phyloP scores from a whole-genome alignment of 768 basidiomycete genomes.

The Imleria badia region DNA sequence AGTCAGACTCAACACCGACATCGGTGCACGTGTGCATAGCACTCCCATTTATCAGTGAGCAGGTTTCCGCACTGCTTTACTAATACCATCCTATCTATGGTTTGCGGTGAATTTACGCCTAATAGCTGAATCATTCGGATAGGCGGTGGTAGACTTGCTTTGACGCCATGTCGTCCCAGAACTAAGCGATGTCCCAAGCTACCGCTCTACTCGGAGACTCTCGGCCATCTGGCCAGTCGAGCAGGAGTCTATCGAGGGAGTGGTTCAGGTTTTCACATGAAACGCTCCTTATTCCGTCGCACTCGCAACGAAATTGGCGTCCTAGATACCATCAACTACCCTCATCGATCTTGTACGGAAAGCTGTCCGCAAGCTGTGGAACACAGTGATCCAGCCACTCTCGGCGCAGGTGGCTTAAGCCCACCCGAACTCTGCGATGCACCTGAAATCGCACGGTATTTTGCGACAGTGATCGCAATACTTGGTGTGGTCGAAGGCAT shows the following conservation, averaged over 20 bases:
- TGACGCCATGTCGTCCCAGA: constrained; percentile 8
- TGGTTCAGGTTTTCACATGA: constrained; percentile 10
- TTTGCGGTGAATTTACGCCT: not conserved
- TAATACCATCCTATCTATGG: not conserved
- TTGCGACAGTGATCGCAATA: constrained; percentile 17
- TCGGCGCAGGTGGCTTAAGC: constrained; percentile 8
- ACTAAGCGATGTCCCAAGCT: constrained; percentile 1
- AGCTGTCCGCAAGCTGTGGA: constrained; percentile 27
- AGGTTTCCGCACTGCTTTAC: not conserved
- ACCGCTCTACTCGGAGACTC: constrained; percentile 6
- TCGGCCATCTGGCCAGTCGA: not conserved
- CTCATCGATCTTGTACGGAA: constrained; percentile 25
- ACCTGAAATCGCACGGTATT: constrained; percentile 21
- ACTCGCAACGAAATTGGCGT: constrained; percentile 22
- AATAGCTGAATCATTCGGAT: not conserved
- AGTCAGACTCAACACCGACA: too few species aligned
- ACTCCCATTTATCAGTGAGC: too few species aligned
- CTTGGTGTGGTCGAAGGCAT: constrained; percentile 18
- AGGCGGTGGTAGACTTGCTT: not conserved
- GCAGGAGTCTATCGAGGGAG: not conserved
- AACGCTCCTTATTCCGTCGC: constrained; percentile 28
- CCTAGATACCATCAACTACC: constrained; percentile 26
- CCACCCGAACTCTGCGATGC: constrained; percentile 17
- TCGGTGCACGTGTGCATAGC: too few species aligned
- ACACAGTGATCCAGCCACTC: constrained; percentile 4